Conservation (phyloP, 2,329 filamentous ascomycete genomes). For the Paracoccidioides brasiliensis region DNA sequence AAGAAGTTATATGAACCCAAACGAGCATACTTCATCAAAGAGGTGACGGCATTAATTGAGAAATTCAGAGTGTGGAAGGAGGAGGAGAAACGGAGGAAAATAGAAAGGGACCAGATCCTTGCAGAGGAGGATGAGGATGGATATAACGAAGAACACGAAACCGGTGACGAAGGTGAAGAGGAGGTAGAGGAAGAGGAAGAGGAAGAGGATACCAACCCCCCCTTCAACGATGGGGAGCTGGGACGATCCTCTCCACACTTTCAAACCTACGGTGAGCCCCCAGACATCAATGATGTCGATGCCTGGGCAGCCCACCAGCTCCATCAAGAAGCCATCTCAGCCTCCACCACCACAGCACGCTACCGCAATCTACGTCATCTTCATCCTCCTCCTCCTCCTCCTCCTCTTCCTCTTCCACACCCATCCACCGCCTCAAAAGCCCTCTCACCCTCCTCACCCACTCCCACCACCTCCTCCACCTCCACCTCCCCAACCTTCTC, state of each 20-base stretch:
- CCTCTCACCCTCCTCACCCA: slow-evolving; percentile 3
- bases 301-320: slow-evolving; percentile 61
- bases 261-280: slow-evolving; percentile 38
- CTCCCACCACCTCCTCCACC: background rate
- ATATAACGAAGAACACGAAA: slow-evolving; percentile 19
- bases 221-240: slow-evolving; percentile 7
- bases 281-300: slow-evolving; percentile 57
- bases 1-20: slow-evolving; percentile 81
- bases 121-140: slow-evolving; percentile 38
- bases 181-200: slow-evolving; percentile 5
- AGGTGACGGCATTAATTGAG: slow-evolving; percentile 66
- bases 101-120: slow-evolving; percentile 56
- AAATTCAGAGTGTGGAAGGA: slow-evolving; percentile 83
- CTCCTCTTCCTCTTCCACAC: background rate
- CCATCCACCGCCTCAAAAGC: no score
- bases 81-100: slow-evolving; percentile 72
- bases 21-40: slow-evolving; percentile 68
- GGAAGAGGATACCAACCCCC: slow-evolving; percentile 1
- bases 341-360: slow-evolving; percentile 29
- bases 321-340: slow-evolving; percentile 54
- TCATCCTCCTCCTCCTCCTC: slow-evolving; percentile 40
- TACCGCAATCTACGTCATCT: slow-evolving; percentile 9
- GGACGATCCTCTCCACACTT: slow-evolving; percentile 10
- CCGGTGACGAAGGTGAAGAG: slow-evolving; percentile 13
- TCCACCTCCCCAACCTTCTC: background rate